A percentile compares a stretch with the other conserved stretches of the same genome.
Conservation (phyloP, 2,329 filamentous ascomycete genomes). For the Diaporthe ampelina region DNA sequence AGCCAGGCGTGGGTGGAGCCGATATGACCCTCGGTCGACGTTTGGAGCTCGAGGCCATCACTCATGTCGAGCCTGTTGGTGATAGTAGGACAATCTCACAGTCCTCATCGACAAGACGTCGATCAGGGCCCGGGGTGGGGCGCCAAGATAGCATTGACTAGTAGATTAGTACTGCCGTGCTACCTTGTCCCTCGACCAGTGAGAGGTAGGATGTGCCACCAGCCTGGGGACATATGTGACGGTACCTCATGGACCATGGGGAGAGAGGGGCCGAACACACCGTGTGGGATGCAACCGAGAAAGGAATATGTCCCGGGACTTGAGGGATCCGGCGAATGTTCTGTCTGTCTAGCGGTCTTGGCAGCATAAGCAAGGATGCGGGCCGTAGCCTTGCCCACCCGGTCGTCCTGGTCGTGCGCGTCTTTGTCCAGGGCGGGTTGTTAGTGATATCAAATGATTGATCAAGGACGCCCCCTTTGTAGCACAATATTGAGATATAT, state of each 20-base stretch:
- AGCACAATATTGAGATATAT: background rate
- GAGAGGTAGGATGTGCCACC: slow-evolving; percentile 2
- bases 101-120: slow-evolving; percentile 4
- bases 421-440: slow-evolving; percentile 13
- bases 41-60: slow-evolving; percentile 8
- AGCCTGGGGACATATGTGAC: background rate
- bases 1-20: slow-evolving; percentile 16
- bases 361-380: slow-evolving; percentile 4
- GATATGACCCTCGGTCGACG: background rate
- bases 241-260: background rate
- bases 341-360: slow-evolving; percentile 20
- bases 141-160: slow-evolving; percentile 25
- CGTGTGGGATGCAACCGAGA: slow-evolving; percentile 10
- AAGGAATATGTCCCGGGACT: slow-evolving; percentile 7
- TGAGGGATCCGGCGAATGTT: slow-evolving; percentile 18
- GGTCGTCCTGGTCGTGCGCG: background rate
- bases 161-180: slow-evolving; percentile 16
- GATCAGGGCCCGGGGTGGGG: slow-evolving; percentile 25
- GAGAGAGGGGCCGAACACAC: background rate
- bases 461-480: background rate
- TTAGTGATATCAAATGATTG: background rate
- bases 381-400: background rate
- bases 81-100: slow-evolving; percentile 4
- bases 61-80: background rate
- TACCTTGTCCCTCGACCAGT: slow-evolving; percentile 12